phyloP scores from a whole-genome alignment of 768 basidiomycete species.

The Leccinum longicurvipes region DNA sequence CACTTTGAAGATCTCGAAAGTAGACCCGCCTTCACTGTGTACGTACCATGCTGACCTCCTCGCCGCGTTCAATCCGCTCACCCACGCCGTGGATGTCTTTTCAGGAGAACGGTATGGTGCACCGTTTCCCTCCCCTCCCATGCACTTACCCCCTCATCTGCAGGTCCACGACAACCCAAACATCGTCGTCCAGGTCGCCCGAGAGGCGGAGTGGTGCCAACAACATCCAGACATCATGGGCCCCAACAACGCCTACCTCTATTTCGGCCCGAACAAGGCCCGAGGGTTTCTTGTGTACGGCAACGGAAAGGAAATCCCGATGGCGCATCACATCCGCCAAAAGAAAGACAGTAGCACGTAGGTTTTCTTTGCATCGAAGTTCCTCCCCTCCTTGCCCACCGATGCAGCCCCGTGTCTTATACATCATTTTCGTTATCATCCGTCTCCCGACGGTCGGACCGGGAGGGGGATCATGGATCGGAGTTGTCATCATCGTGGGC shows the following conservation, averaged over 20 bases:
- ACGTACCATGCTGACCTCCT: conserved; percentile 32
- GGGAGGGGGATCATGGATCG: neutral
- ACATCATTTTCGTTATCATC: neutral
- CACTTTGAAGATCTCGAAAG: conserved; percentile 63
- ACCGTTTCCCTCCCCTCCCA: neutral
- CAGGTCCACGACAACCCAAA: conserved; percentile 60
- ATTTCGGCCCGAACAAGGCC: conserved; percentile 62
- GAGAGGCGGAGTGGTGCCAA: conserved; percentile 64
- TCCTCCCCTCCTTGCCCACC: neutral
- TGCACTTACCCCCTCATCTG: neutral
- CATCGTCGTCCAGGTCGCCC: conserved; percentile 57
- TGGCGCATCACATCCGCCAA: conserved; percentile 56
- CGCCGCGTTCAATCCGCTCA: conserved; percentile 1
- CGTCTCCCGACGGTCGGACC: neutral
- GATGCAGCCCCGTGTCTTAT: neutral
- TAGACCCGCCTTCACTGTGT: conserved; percentile 68
- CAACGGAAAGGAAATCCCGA: conserved; percentile 52
- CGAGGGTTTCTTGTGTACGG: conserved; percentile 71
- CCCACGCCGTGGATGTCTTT: neutral
- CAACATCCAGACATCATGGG: conserved; percentile 73
- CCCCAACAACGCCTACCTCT: conserved; percentile 74
- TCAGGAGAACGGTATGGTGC: conserved; percentile 23
- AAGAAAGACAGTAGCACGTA: conserved; percentile 63
- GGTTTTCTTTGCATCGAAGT: conserved; percentile 29
- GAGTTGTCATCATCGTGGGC: neutral